A percentile compares a stretch with the other conserved stretches of the same genome.
Evolutionary conservation across 2,329 filamentous ascomycete genomes (phyloP).

Genomic region (Rasamsonia emersonii): DNA sequence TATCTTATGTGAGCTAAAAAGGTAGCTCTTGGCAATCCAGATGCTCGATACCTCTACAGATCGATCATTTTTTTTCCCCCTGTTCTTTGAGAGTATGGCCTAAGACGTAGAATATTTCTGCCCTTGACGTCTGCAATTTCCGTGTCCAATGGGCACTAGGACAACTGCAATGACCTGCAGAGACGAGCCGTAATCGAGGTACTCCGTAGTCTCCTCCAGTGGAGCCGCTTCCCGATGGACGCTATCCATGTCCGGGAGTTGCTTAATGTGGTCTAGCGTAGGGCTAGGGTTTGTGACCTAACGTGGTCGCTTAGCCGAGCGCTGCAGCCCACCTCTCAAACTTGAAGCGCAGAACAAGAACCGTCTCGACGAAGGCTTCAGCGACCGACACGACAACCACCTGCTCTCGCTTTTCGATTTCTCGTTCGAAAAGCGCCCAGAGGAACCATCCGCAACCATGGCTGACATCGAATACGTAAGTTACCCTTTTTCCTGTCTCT

Average conservation of each 20-base stretch:
- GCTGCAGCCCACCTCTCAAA: slow-evolving; percentile 25
- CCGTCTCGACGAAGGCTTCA: slow-evolving; percentile 22
- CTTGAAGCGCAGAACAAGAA: slow-evolving; percentile 22
- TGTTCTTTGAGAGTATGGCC: too few species aligned
- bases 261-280: slow-evolving; percentile 19
- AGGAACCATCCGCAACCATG: slow-evolving; percentile 57
- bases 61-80: slow-evolving; percentile 5
- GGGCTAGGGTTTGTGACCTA: slow-evolving; percentile 32
- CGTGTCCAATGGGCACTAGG: too few species aligned
- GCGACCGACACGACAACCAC: slow-evolving; percentile 32
- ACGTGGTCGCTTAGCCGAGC: slow-evolving; percentile 35
- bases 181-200: too few species aligned
- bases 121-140: too few species aligned
- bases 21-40: too few species aligned
- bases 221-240: too few species aligned
- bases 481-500: slow-evolving; percentile 29
- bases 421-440: slow-evolving; percentile 37
- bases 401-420: slow-evolving; percentile 38
- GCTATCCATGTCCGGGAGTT: too few species aligned
- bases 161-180: too few species aligned
- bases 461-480: slow-evolving; percentile 83
- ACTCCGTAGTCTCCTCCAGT: too few species aligned
- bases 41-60: too few species aligned
- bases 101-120: too few species aligned
- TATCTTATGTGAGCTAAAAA: slow-evolving; percentile 20